These are phyloP conservation scores for Mortierella hygrophila DNA, from an alignment of 192 early-diverging fungal genomes.

Conservation along the genomic window DNA sequence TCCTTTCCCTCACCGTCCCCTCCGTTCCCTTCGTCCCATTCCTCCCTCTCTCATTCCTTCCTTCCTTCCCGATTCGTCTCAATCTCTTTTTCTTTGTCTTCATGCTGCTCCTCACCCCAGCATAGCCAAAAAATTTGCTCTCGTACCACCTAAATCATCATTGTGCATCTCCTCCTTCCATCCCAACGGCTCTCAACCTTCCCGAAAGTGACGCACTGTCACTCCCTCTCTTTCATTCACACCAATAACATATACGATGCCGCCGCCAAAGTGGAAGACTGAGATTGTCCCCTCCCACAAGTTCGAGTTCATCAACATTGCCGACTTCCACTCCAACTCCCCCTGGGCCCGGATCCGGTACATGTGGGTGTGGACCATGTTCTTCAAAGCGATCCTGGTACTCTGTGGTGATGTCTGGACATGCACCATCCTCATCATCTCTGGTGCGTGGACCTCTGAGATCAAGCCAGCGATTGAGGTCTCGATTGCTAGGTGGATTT, in stretches of 20 bases:
- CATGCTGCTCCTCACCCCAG: background rate
- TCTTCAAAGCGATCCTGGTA: slow-evolving; percentile 77
- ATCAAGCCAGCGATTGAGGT: slow-evolving; percentile 57
- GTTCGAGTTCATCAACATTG: slow-evolving; percentile 30
- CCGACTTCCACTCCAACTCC: slow-evolving; percentile 28
- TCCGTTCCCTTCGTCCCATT: background rate
- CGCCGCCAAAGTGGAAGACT: slow-evolving; percentile 21
- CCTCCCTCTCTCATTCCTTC: background rate
- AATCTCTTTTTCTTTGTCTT: background rate
- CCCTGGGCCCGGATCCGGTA: slow-evolving; percentile 51
- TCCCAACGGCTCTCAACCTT: slow-evolving; percentile 5
- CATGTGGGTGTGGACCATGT: slow-evolving; percentile 65
- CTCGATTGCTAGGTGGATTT: slow-evolving; percentile 64
- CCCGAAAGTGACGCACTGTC: background rate
- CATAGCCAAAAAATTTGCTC: background rate
- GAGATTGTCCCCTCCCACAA: slow-evolving; percentile 24
- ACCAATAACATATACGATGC: background rate
- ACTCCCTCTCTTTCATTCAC: background rate
- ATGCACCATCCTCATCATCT: slow-evolving; percentile 70
- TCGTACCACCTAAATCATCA: no score
- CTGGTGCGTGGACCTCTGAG: slow-evolving; percentile 50
- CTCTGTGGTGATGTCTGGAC: slow-evolving; percentile 85
- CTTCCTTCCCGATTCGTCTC: background rate
- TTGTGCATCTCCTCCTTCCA: background rate
- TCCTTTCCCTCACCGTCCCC: background rate